A percentile compares a stretch with the other conserved stretches of the same genome.
Conservation (phyloP, 129 eudicot species). For the Sambucus nigra region DNA sequence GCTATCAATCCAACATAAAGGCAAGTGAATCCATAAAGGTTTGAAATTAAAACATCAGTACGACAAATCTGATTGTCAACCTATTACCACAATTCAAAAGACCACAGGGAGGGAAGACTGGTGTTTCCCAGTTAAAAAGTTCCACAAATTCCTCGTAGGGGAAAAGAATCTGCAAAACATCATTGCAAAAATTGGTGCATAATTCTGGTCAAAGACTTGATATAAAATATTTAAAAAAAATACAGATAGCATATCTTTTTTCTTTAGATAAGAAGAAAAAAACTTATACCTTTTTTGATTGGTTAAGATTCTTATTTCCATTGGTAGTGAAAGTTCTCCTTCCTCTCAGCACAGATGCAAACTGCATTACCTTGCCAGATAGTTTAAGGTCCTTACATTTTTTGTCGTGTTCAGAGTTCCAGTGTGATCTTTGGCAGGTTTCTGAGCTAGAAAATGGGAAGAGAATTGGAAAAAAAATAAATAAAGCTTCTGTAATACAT, state of each 20-base stretch:
- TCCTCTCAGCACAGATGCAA: constrained; percentile 19
- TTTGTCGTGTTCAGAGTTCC: constrained; percentile 61
- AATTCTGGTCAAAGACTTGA: background rate
- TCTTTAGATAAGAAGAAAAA: background rate
- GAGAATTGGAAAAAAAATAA: background rate
- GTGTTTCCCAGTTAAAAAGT: constrained; percentile 64
- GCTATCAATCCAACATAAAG: background rate
- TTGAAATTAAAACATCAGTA: background rate
- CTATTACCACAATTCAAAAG: constrained; percentile 97
- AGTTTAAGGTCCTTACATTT: constrained; percentile 39
- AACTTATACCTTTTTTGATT: constrained; percentile 41
- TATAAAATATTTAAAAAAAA: background rate
- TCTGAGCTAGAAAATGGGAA: constrained; percentile 46
- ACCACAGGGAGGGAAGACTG: constrained; percentile 85
- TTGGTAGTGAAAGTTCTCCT: constrained; percentile 21
- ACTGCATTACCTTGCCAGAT: constrained; percentile 23
- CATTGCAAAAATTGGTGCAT: constrained; percentile 3
- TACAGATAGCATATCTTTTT: background rate
- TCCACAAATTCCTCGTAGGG: constrained; percentile 80
- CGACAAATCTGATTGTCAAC: constrained; percentile 27
- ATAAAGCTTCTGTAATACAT: constrained; percentile 1
- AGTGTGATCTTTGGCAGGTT: constrained; percentile 67
- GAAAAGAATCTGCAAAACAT: constrained; percentile 52
- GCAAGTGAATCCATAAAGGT: too few species aligned
- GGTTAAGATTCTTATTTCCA: too few species aligned